phyloP scores from a whole-genome alignment of 768 basidiomycete species.

The Russula vinacea region DNA sequence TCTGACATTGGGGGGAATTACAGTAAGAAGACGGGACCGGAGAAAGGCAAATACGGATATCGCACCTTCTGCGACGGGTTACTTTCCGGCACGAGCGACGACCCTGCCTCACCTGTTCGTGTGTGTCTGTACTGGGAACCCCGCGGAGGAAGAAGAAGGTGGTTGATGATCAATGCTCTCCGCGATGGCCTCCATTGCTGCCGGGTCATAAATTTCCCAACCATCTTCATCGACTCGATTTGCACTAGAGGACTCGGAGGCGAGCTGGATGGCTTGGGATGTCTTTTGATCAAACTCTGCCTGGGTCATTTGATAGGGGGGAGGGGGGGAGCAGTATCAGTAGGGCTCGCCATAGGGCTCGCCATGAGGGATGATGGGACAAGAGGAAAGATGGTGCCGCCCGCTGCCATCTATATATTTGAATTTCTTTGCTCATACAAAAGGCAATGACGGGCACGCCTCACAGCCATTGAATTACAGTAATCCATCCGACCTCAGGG shows the following conservation, averaged over 20 bases:
- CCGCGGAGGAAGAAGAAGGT: slow-evolving; percentile 19
- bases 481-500: slow-evolving; percentile 68
- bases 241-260: slow-evolving; percentile 1
- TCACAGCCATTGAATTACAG: slow-evolving; percentile 36
- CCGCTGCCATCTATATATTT: no score
- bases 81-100: background rate
- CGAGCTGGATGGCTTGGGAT: slow-evolving; percentile 5
- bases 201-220: slow-evolving; percentile 22
- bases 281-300: slow-evolving; percentile 25
- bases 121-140: background rate
- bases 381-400: background rate
- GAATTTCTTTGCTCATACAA: no score
- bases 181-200: slow-evolving; percentile 22
- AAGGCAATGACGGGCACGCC: background rate
- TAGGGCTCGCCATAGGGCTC: slow-evolving; percentile 2
- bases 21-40: background rate
- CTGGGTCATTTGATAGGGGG: slow-evolving; percentile 26
- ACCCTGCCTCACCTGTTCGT: background rate
- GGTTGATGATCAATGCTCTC: slow-evolving; percentile 9
- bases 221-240: slow-evolving; percentile 19
- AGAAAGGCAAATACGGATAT: background rate
- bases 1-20: background rate
- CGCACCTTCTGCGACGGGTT: slow-evolving; percentile 16
- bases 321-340: slow-evolving; percentile 21
- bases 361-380: background rate